Evolutionary conservation across 2,329 filamentous ascomycete genomes (phyloP).

Genomic region (Beauveria pseudobassiana): DNA sequence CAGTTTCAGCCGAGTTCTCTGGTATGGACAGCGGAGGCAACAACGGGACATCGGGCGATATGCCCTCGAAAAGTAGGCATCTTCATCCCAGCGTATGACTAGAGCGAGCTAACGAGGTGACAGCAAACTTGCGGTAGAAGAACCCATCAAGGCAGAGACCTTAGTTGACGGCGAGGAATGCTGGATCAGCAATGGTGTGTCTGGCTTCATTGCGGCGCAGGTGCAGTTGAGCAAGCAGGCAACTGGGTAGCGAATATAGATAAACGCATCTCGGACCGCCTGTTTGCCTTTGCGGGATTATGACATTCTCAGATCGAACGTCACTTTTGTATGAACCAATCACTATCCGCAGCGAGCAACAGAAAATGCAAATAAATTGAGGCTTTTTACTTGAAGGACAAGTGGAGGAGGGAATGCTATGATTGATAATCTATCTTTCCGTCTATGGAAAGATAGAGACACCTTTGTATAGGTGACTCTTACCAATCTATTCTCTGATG

Average conservation of each 20-base stretch:
- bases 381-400: not conserved
- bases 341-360: not conserved
- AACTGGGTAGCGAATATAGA: not conserved
- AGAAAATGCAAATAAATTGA: not conserved
- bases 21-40: slow-evolving; percentile 62
- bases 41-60: slow-evolving; percentile 74
- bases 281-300: not conserved
- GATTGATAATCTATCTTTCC: too few species aligned
- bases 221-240: slow-evolving; percentile 22
- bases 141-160: slow-evolving; percentile 49
- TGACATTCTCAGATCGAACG: not conserved
- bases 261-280: not conserved
- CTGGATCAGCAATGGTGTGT: slow-evolving; percentile 83
- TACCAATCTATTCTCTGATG: too few species aligned
- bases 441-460: too few species aligned
- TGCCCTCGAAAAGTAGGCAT: slow-evolving; percentile 59
- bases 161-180: slow-evolving; percentile 67
- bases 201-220: slow-evolving; percentile 60
- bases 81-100: not conserved
- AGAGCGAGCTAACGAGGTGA: not conserved
- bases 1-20: slow-evolving; percentile 38
- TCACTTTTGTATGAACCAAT: not conserved
- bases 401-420: not conserved
- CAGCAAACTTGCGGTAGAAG: slow-evolving; percentile 57
- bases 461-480: too few species aligned